phyloP scores from a whole-genome alignment of 371 early-diverging fungal species.

The Mortierella sp. region DNA sequence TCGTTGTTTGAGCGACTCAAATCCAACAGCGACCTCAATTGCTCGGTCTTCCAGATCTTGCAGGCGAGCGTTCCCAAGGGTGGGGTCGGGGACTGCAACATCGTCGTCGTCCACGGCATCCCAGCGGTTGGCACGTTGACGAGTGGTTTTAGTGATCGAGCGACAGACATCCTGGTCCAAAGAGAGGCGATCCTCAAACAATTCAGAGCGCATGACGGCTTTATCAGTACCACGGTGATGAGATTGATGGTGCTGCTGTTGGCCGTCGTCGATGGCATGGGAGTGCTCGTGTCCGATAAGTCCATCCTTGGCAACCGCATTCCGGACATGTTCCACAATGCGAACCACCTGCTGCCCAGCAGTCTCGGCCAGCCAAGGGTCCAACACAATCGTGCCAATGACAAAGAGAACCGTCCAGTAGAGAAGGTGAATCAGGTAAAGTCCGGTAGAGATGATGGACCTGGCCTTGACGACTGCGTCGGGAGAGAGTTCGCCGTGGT shows the following conservation, averaged over 20 bases:
- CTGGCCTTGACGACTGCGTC: slow-evolving; percentile 44
- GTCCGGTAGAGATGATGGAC: slow-evolving; percentile 40
- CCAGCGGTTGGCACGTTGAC: not conserved
- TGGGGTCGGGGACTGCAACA: not conserved
- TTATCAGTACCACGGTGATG: not conserved
- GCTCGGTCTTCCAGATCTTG: slow-evolving; percentile 44
- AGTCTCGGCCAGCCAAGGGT: slow-evolving; percentile 59
- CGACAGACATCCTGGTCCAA: not conserved
- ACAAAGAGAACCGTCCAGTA: slow-evolving; percentile 60
- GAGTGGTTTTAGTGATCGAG: not conserved
- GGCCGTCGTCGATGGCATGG: not conserved
- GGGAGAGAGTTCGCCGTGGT: slow-evolving; percentile 24
- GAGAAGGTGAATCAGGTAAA: slow-evolving; percentile 56
- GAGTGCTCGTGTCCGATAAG: not conserved
- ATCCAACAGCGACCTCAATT: slow-evolving; percentile 39
- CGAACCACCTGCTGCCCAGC: slow-evolving; percentile 58
- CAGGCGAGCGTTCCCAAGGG: not conserved
- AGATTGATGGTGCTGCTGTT: not conserved
- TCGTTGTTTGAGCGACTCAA: slow-evolving; percentile 34
- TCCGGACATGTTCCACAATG: slow-evolving; percentile 55
- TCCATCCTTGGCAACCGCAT: slow-evolving; percentile 24
- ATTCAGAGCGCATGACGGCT: not conserved
- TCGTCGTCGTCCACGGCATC: not conserved
- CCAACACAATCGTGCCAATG: slow-evolving; percentile 56
- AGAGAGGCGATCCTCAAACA: not conserved